A percentile compares a stretch with the other conserved stretches of the same genome.
Evolutionary conservation across 2,329 filamentous ascomycete genomes (phyloP).

Genomic region (Cladophialophora psammophila): DNA sequence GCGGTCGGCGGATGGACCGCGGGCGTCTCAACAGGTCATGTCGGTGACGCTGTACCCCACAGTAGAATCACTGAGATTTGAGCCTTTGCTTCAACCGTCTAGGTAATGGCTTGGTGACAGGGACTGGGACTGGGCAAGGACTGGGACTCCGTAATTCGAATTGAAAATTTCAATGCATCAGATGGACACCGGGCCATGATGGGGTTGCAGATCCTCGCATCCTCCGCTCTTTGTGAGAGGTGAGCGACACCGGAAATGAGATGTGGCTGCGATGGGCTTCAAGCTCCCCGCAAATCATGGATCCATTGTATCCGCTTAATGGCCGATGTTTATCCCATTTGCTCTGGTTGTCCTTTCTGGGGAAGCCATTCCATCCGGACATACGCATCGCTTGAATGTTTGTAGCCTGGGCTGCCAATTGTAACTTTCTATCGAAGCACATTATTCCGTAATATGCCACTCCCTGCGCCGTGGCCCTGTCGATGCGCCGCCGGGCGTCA

Average conservation of each 20-base stretch:
- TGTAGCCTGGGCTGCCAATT: conserved; percentile 2
- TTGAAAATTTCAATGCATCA: conserved; percentile 16
- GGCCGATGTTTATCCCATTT: conserved; percentile 33
- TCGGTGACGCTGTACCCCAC: conserved; percentile 16
- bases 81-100: neutral
- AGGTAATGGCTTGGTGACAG: neutral
- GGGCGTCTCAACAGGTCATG: neutral
- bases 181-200: neutral
- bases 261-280: neutral
- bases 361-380: conserved; percentile 11
- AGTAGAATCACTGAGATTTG: neutral
- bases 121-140: neutral
- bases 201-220: neutral
- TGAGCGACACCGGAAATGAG: neutral
- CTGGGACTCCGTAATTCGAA: neutral
- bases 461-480: neutral
- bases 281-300: neutral
- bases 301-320: neutral
- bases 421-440: conserved; percentile 11
- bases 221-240: neutral
- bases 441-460: neutral
- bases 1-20: neutral
- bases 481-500: neutral
- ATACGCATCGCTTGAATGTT: conserved; percentile 9
- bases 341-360: neutral